Conservation (phyloP, 208 protist genomes). For the Trypanosoma melophagium region DNA sequence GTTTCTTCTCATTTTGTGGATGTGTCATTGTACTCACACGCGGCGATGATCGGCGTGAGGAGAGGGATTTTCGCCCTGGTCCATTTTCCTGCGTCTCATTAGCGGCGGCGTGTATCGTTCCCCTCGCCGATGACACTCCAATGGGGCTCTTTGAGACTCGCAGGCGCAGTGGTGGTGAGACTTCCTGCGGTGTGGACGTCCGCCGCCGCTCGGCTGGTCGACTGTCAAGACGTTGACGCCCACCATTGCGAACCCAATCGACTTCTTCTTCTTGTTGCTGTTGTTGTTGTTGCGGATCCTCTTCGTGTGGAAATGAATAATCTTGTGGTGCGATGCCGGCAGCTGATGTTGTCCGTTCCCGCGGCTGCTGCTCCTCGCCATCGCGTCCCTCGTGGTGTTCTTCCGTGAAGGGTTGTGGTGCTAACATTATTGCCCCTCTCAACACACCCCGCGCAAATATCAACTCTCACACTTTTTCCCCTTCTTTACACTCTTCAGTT, state of each 20-base stretch:
- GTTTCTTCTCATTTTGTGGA: neutral
- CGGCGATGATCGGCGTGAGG: neutral
- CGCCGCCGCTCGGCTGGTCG: neutral
- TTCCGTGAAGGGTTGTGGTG: neutral
- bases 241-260: neutral
- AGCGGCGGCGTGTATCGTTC: neutral
- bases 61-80: neutral
- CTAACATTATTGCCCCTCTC: neutral
- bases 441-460: neutral
- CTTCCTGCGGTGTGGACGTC: neutral
- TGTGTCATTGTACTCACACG: neutral
- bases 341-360: neutral
- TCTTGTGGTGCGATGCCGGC: neutral
- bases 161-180: constrained; percentile 3
- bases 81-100: neutral
- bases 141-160: neutral
- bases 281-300: neutral
- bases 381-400: constrained; percentile 4
- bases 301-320: neutral
- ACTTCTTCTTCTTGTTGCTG: neutral
- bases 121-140: neutral
- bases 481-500: neutral
- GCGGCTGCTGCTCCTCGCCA: constrained; percentile 13
- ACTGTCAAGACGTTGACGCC: constrained; percentile 2
- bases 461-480: neutral